phyloP scores from a whole-genome alignment of 129 eudicot genomes.

The Pulicaria dysenterica region DNA sequence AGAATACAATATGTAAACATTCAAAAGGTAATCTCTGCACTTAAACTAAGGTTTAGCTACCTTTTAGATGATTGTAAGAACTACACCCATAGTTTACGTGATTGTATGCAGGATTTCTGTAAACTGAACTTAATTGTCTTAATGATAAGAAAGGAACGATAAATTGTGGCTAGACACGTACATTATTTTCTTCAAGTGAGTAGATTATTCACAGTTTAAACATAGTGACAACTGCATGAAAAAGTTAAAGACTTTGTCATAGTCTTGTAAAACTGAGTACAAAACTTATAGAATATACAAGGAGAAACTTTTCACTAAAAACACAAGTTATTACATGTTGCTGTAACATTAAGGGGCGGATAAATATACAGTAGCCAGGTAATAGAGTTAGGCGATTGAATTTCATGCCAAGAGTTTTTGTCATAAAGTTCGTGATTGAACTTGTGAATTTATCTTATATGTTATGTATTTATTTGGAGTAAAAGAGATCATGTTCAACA shows the following conservation, averaged over 20 bases:
- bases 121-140: neutral
- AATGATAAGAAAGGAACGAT: neutral
- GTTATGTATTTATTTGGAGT: neutral
- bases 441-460: neutral
- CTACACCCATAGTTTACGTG: neutral
- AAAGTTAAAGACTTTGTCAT: neutral
- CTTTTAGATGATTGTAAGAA: neutral
- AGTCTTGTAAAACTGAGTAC: neutral
- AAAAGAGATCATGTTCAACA: neutral
- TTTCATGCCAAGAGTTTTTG: neutral
- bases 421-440: constrained; percentile 1
- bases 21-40: no score
- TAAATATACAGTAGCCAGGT: neutral
- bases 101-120: neutral
- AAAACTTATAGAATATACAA: neutral
- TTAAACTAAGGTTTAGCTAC: neutral
- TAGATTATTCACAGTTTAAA: no score
- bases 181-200: no score
- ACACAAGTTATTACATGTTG: neutral
- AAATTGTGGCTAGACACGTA: no score
- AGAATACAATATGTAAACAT: neutral
- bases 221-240: neutral
- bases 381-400: neutral
- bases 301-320: neutral
- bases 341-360: neutral